Evolutionary conservation across 257 asterid species (phyloP), one percentile per base, ranked within the genome.

Genomic region (Salvia rosmarinus): DNA sequence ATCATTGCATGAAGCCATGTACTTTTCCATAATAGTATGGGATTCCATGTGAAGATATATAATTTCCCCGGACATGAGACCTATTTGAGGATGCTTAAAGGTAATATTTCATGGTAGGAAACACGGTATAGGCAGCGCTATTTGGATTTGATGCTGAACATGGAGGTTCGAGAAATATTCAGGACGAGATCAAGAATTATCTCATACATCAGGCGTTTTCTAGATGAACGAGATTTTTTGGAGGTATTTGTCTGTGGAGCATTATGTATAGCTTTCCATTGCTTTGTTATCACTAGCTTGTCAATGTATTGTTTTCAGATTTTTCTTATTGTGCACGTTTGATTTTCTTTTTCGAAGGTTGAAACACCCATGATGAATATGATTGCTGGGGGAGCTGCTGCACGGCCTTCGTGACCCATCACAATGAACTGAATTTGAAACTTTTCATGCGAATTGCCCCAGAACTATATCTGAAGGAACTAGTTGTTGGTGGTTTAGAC

Each of bases 371-470:
- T 87, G 95, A 84, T 93, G 97, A 90, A 89, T 84, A 90, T 83
- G 92, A 86, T 90, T 70, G 83, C 98, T 65, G 98, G 98, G 32
- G 50, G 99, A 77, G 98, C 96, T 86, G 98, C 96, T 46, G 96
- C 98, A 35, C 88, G 96, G 16, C 98, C 96, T 42, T 91, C 79
- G 93, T 87, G 49, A 91, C 94, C 39, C 98, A 88, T 81, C 98
- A 91, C 73, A 91, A 91, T 71, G 98, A 89, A 4, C 79, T 89
- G 50, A 89, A 89, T 54, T 82, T 91, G 94, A 85, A 47, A 78
- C 92, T 89, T 64, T 87, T n/a, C 81, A 88, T 91, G 96, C 89
- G 96, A 30, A 91, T 91, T 71, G 93, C 97, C 40, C 95, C 97
- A 30, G 97, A 91, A 70, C 85, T 91, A 5, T 82, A 77, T 80